Evolutionary conservation across 2,329 filamentous ascomycete species (phyloP).

Genomic region (Neodidymelliopsis sp.): DNA sequence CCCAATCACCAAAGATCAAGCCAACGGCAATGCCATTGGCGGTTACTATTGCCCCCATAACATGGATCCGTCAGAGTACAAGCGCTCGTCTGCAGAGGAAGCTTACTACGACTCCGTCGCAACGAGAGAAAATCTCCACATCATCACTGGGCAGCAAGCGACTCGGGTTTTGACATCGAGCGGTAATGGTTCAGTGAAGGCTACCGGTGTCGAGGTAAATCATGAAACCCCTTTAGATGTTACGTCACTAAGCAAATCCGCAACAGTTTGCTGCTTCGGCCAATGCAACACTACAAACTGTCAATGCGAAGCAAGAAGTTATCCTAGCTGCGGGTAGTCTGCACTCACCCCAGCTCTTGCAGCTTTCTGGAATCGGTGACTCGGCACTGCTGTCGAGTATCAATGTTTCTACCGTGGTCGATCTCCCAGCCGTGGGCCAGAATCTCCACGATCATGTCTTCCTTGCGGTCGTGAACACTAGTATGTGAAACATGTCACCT

Average conservation of each 20-base stretch:
- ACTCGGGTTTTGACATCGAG: constrained; percentile 22
- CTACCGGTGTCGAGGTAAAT: constrained; percentile 27
- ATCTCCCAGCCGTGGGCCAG: constrained; percentile 37
- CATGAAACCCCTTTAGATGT: no score
- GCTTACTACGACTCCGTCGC: constrained; percentile 30
- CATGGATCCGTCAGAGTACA: constrained; percentile 18
- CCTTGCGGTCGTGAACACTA: constrained; percentile 18
- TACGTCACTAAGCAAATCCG: neutral
- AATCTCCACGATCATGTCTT: constrained; percentile 34
- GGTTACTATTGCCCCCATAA: constrained; percentile 33
- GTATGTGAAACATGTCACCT: constrained; percentile 8
- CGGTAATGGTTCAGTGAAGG: constrained; percentile 20
- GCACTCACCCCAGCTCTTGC: constrained; percentile 38
- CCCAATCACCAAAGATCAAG: constrained; percentile 27
- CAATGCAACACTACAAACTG: constrained; percentile 13
- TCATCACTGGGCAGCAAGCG: constrained; percentile 27
- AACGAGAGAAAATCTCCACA: constrained; percentile 28
- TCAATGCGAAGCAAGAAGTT: constrained; percentile 32
- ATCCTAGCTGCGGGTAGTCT: constrained; percentile 37
- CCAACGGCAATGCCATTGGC: constrained; percentile 29
- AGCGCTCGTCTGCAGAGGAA: constrained; percentile 30
- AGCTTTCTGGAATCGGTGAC: constrained; percentile 40
- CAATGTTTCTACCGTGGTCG: constrained; percentile 26
- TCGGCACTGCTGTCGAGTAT: constrained; percentile 27
- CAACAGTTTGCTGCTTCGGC: constrained; percentile 24